phyloP scores from a whole-genome alignment of 345 rosid species.

The Eucalyptus fibrosa region DNA sequence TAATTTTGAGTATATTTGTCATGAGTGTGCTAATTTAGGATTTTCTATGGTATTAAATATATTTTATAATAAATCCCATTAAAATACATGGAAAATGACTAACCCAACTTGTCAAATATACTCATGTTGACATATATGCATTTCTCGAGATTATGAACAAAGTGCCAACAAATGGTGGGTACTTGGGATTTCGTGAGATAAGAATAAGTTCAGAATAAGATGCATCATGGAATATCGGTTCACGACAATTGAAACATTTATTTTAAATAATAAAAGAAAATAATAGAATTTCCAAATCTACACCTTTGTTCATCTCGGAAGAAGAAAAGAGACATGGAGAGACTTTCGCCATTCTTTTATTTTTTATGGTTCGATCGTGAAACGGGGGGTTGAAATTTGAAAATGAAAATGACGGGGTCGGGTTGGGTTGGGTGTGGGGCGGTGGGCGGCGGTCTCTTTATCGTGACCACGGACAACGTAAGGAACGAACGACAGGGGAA shows the following conservation, averaged over 20 bases:
- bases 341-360: background rate
- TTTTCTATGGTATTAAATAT: accelerated
- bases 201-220: no score
- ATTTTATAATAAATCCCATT: no score
- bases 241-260: no score
- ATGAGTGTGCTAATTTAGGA: accelerated
- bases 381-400: background rate
- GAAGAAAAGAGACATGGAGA: background rate
- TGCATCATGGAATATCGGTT: accelerated
- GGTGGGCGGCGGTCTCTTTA: background rate
- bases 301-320: accelerated
- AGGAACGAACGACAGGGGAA: background rate
- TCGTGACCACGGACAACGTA: background rate
- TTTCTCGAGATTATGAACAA: no score
- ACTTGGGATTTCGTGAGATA: no score
- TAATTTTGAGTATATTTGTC: no score
- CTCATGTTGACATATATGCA: background rate
- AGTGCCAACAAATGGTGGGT: no score
- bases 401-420: background rate
- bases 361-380: no score
- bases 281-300: background rate
- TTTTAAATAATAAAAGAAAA: no score
- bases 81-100: background rate
- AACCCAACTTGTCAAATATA: background rate
- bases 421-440: background rate